Evolutionary conservation across 192 early-diverging fungal genomes (phyloP), one percentile per base, ranked within the genome.

Genomic region (Entomortierella beljakovae): DNA sequence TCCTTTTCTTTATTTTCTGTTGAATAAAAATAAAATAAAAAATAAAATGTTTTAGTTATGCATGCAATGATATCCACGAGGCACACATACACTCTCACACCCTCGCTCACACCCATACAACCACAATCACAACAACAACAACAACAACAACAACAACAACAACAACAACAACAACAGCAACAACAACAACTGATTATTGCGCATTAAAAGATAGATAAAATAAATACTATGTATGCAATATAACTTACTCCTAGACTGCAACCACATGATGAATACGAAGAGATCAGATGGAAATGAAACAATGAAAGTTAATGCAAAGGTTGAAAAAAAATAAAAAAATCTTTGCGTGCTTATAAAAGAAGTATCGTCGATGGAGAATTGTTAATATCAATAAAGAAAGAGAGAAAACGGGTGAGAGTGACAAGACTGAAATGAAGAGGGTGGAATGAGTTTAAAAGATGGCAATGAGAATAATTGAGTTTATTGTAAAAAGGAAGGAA

Each of bases 1-100:
- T 68, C 74, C 64, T 79, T 79, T 48, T 79, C 75, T 51, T 79
- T 79, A 57, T 53, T 34, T 55, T 79, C 75, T 79, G 55, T 29
- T n/a, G 15, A 43, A 23, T 20, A 3, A 32, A 46, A 9, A 29
- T 16, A 49, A 37, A 26, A 35, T 50, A 58, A 38, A 48, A 49
- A n/a, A 46, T 13, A 50, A 40, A 43, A 49, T 29, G 55, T 22
- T 48, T 31, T 16, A 13, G 6, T 22, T 25, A 9, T 20, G n/a
- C 51, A 34, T 23, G 37, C 10, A 37, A 22, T 29, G 38, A 40
- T 5, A 46, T n/a, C 38, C 23, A 54, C 11, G 34, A 56, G 33
- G 38, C 1, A 55, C 3, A 55, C 20, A 25, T 16, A 43, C 60
- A 48, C 23, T 13, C 5, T 15, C 29, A 29, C n/a, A n/a, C n/a